Base-by-base conservation (phyloP, 2,329 filamentous ascomycete genomes). In the Epichloe scottii region DNA sequence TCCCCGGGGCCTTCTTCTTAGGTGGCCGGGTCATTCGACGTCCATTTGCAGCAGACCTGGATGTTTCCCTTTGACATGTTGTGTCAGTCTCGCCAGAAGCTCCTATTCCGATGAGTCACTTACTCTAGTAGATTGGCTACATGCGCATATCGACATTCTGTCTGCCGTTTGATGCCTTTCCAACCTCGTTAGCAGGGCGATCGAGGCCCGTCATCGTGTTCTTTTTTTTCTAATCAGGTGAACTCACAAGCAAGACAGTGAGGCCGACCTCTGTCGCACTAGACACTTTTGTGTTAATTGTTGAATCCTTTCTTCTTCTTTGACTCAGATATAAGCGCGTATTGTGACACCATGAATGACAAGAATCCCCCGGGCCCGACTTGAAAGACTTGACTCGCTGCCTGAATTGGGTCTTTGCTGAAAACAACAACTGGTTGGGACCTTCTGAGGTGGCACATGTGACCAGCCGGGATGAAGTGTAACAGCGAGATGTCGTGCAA, bases 71-170 rank as follows among this genome's bases (percentile, higher is more conserved):
- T 6, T 12, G 45, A 49, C 33, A 33, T 7, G 10, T 45, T 19
- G 23, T 11, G 15, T 44, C 7, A 43, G 34, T 34, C 54, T 44
- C 12, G 53, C 55, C 33, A 60, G 55, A 17, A 43, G 30, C 38
- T 35, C 17, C 4, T 33, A 14, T 5, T 34, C 6, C 17, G 4
- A 21, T 1, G 6, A 39, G n/a, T n/a, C 33, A 71, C 80, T 66
- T 70, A 86, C 82, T 88, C 85, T 42, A 90, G 77, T 39, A 89
- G 70, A 62, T 89, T 87, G 44, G 87, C 87, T 33, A 89, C 82
- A 47, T 81, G 78, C 0, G 84, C 86, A 69, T 90, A 90, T 65
- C 76, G 77, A 68, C 87, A 91, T 57, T 79, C 75, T 0, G 84
- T 86, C 63, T 89, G 84, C 43, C 87, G 74, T 67, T 89, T 90